Percentiles rank a stretch among this genome's conserved stretches.
phyloP scores from a whole-genome alignment of 140 eudicot species.

The Senecio squalidus region DNA sequence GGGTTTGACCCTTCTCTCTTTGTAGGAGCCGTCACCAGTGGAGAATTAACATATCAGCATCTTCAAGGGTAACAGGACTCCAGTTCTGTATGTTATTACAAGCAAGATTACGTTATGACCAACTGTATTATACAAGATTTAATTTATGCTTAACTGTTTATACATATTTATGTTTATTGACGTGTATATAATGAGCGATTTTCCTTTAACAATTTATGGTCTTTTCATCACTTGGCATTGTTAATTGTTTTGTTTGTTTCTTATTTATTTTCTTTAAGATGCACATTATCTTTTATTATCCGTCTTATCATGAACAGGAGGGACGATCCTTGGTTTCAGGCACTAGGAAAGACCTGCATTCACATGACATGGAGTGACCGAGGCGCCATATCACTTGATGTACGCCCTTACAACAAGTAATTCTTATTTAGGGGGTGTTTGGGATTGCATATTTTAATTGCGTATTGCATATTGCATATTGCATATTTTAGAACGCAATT shows the following conservation, averaged over 20 bases:
- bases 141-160: neutral
- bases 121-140: neutral
- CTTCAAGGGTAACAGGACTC: slow-evolving; percentile 47
- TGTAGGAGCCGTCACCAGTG: slow-evolving; percentile 85
- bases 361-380: slow-evolving; percentile 94
- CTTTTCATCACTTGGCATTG: neutral
- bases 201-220: neutral
- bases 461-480: too few relatives aligned
- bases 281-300: slow-evolving; percentile 2
- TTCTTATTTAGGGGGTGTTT: too few relatives aligned
- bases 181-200: too few relatives aligned
- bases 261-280: neutral
- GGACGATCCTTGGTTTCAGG: slow-evolving; percentile 85
- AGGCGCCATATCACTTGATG: slow-evolving; percentile 97
- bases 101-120: neutral
- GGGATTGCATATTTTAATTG: too few relatives aligned
- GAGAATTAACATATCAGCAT: slow-evolving; percentile 85
- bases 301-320: slow-evolving; percentile 37
- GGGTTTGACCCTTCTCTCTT: slow-evolving; percentile 94
- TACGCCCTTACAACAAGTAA: slow-evolving; percentile 18
- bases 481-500: too few relatives aligned
- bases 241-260: neutral
- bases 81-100: neutral
- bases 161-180: too few relatives aligned
- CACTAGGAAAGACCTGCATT: slow-evolving; percentile 79